A percentile compares a stretch with the other conserved stretches of the same genome.
These are phyloP conservation scores for California macrophylla DNA, from an alignment of 441 rosid genomes.

Conservation along the genomic window DNA sequence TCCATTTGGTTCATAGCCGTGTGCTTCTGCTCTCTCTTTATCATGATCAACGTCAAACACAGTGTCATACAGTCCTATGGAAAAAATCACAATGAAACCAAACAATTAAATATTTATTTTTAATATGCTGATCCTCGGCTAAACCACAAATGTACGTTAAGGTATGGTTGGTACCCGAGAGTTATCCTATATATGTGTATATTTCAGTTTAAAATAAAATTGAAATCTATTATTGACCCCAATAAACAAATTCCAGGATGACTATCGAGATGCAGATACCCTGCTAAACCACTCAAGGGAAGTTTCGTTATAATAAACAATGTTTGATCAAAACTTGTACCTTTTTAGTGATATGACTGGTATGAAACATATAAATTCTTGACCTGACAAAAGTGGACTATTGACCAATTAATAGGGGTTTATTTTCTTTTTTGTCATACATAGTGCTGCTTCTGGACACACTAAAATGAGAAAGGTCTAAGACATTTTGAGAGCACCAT, in stretches of 20 bases:
- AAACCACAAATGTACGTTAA: not conserved
- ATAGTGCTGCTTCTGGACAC: not conserved
- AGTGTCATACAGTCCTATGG: slow-evolving; percentile 73
- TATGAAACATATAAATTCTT: not conserved
- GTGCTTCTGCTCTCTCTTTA: slow-evolving; percentile 72
- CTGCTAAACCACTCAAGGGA: not conserved
- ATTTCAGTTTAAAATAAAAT: not conserved
- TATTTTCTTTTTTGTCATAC: not conserved
- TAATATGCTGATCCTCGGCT: not conserved
- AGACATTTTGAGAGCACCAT: not conserved
- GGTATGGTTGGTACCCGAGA: too few relatives aligned
- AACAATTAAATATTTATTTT: slow-evolving; percentile 6
- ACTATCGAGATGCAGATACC: not conserved
- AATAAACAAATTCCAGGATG: not conserved
- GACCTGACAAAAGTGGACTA: not conserved
- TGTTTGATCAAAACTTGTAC: not conserved
- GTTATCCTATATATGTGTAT: too few relatives aligned
- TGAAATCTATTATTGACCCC: not conserved
- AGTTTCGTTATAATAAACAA: not conserved
- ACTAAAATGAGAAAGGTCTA: not conserved
- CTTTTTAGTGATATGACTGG: not conserved
- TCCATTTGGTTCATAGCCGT: slow-evolving; percentile 82
- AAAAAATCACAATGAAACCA: slow-evolving; percentile 15
- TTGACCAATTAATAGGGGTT: not conserved
- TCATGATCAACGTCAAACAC: slow-evolving; percentile 92